Base-by-base conservation (phyloP, 1,284 basidiomycete species). In the Meira miltonrushii region DNA sequence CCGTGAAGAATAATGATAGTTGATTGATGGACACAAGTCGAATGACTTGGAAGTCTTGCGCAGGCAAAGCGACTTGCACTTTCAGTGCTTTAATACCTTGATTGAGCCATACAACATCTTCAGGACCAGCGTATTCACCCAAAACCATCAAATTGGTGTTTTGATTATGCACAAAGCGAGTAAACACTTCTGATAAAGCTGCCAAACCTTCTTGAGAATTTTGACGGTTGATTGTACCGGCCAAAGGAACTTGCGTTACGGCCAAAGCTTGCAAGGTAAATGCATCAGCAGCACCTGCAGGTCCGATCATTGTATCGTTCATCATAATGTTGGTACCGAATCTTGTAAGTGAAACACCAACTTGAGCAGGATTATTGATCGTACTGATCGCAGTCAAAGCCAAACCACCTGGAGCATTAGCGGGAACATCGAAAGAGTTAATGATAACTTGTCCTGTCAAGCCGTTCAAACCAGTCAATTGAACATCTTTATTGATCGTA, bases 341-440 rank as follows among this genome's bases (percentile, higher is more conserved):
- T 4, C 83, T 82, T 58, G 82, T 84, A 11, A 89, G 80, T 62
- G 84, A 79, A 10, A 90, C 85, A 57, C 88, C 88, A 49, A 89
- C 86, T 82, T 88, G 87, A 2, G 88, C 86, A 23, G 88, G 88
- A 70, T 88, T 90, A 12, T 82, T 80, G 28, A 86, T 81, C 15
- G 82, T 83, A 0, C 86, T 83, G 54, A 85, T 80, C 12, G 89
- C 80, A 0, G 85, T 87, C 49, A 90, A 80, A 62, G 84, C 83
- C 60, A 90, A 86, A 44, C 88, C 88, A 19, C 88, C 88, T 1
- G 87, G 86, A 66, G 88, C 87, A 72, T 89, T 83, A 25, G 81
- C 80, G 1, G 88, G 88, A 46, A 89, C 77, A 75, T 89, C 86
- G 72, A 89, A 90, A 2, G 84, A 83, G 47, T 86, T 79, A 64